Evolutionary conservation across 1,284 basidiomycete species (phyloP), one percentile per base, ranked within the genome.

Genomic region (Fomitopsis pinicola): DNA sequence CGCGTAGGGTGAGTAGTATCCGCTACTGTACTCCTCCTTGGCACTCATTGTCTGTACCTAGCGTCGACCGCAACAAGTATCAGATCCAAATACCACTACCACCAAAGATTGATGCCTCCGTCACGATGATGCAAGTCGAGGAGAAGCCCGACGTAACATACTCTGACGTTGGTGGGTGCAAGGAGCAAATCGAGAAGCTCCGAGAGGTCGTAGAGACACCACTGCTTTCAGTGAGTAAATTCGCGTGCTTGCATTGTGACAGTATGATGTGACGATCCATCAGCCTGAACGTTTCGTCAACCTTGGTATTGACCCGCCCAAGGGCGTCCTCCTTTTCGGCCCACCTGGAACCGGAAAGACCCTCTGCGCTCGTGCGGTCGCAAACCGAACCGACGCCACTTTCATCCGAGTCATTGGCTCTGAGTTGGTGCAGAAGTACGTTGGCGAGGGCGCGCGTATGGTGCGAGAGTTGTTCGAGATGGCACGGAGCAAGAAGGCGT

Each of bases 91-190:
- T 99, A 66, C 97, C 97, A n/a, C 78, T 99, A n/a, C 97, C 97
- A 48, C 97, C 97, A 42, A 98, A 97, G 80, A 99, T 99, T 68
- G 97, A 99, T 75, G 95, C 97, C 3, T 97, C 95, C 0, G 97
- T 99, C 4, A 99, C 97, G 15, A 98, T 99, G 97, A 99, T 99
- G 97, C 97, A 99, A 77, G 97, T 99, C 52, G 97, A 99, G 76
- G 97, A 99, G 78, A 97, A 98, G 75, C 97, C 97, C 1, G 97
- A 98, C 71, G 95, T 99, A 55, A 98, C 97, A 2, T 99, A 99
- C 74, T 95, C 95, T 9, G 97, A 99, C 71, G 86, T 99, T 60
- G 97, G 97, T 67, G 97, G 97, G 9, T 98, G 97, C 80, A 99
- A 99, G 78, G 97, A 99, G 75, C 97, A 99, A 77, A 99, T 99